Conservation (phyloP, 2,329 filamentous ascomycete genomes). For the Ophiostoma australiae region DNA sequence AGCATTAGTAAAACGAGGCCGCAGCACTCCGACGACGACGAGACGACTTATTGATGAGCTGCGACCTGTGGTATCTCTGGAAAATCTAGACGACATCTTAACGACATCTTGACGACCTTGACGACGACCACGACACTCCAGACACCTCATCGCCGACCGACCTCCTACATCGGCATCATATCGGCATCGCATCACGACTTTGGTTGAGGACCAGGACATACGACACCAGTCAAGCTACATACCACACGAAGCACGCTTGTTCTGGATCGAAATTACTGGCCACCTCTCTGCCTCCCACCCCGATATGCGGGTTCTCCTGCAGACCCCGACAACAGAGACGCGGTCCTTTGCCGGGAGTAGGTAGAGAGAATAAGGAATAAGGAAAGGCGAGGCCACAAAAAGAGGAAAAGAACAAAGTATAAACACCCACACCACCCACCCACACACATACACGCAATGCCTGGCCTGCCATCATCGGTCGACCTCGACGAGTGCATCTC, state of each 20-base stretch:
- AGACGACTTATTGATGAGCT: background rate
- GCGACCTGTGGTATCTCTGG: background rate
- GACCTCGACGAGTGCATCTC: constrained; percentile 98
- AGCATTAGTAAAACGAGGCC: constrained; percentile 7
- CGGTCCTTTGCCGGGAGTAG: constrained; percentile 30
- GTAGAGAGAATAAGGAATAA: background rate
- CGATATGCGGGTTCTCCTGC: constrained; percentile 32
- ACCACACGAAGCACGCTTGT: background rate
- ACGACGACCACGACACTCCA: background rate
- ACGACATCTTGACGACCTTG: constrained; percentile 1
- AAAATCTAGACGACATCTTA: background rate
- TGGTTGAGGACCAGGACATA: background rate
- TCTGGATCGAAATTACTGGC: background rate
- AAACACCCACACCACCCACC: background rate
- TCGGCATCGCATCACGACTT: background rate
- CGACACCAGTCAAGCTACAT: background rate
- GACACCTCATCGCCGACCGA: background rate
- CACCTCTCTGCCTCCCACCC: constrained; percentile 7
- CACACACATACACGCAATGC: background rate
- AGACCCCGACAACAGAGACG: constrained; percentile 31
- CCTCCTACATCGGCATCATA: constrained; percentile 7
- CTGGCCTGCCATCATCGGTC: constrained; percentile 66
- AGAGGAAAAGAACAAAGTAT: background rate
- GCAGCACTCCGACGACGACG: background rate
- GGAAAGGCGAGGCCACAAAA: background rate